Evolutionary conservation across 345 rosid genomes (phyloP).

Genomic region (Gynandropsis gynandra): DNA sequence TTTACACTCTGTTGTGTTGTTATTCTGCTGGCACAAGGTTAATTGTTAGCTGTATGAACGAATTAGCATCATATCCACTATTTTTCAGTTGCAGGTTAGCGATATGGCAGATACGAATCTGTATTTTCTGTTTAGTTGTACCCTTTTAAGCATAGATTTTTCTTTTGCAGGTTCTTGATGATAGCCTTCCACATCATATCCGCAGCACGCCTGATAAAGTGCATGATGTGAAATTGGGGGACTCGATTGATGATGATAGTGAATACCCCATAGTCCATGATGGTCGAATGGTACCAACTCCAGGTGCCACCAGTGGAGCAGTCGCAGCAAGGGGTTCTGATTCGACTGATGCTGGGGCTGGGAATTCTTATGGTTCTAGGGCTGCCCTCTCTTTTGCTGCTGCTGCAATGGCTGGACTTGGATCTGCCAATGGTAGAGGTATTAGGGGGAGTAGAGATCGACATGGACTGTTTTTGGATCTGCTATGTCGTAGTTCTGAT

Average conservation of each 20-base stretch:
- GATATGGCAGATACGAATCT: background rate
- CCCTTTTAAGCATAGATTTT: constrained; percentile 1
- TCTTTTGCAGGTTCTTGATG: constrained; percentile 69
- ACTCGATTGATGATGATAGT: constrained; percentile 57
- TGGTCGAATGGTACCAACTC: constrained; percentile 49
- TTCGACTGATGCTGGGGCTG: constrained; percentile 64
- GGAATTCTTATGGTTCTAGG: constrained; percentile 68
- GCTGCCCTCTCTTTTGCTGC: constrained; percentile 98
- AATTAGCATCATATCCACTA: background rate
- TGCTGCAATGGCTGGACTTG: constrained; percentile 98
- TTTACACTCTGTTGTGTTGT: background rate
- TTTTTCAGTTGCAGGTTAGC: constrained; percentile 6
- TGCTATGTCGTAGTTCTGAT: constrained; percentile 49
- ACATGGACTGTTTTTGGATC: constrained; percentile 76
- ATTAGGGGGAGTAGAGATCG: constrained; percentile 86
- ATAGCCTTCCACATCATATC: constrained; percentile 78
- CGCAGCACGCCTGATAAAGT: constrained; percentile 94
- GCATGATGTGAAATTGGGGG: constrained; percentile 91
- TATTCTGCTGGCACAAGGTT: no score
- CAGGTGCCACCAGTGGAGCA: constrained; percentile 80
- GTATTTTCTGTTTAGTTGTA: constrained; percentile 3
- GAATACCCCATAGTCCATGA: constrained; percentile 43
- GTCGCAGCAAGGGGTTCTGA: constrained; percentile 62
- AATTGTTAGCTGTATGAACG: no score
- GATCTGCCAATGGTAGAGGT: constrained; percentile 88